These are phyloP conservation scores for Alternaria burnsii DNA, from an alignment of 2,329 filamentous ascomycete species.

Conservation along the genomic window DNA sequence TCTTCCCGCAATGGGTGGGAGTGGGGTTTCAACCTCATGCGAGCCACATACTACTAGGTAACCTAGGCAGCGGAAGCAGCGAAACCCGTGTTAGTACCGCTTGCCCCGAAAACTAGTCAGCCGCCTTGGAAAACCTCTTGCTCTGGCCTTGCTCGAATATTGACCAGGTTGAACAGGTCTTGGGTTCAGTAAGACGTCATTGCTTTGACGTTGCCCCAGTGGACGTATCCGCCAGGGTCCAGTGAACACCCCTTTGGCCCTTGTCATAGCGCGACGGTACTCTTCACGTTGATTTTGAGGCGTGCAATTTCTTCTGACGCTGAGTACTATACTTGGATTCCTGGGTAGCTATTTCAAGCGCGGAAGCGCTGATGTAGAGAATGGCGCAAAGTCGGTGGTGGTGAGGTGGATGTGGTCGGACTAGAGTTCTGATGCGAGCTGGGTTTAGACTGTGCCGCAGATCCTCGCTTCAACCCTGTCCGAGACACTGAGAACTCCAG, in stretches of 20 bases:
- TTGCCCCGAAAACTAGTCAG: slow-evolving; percentile 19
- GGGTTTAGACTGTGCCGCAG: slow-evolving; percentile 41
- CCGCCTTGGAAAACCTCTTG: slow-evolving; percentile 27
- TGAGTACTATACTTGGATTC: slow-evolving; percentile 27
- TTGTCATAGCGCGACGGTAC: not conserved
- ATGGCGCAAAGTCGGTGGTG: slow-evolving; percentile 26
- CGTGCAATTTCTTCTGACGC: slow-evolving; percentile 25
- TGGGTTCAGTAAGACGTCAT: slow-evolving; percentile 17
- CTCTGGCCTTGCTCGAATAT: slow-evolving; percentile 18
- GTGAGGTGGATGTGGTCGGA: slow-evolving; percentile 35
- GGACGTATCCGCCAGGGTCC: not conserved
- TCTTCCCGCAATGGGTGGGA: slow-evolving; percentile 39
- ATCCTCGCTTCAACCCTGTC: slow-evolving; percentile 38
- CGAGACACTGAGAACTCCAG: slow-evolving; percentile 36
- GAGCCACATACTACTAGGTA: slow-evolving; percentile 33
- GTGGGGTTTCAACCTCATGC: slow-evolving; percentile 51
- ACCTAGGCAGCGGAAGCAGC: slow-evolving; percentile 42
- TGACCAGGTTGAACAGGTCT: not conserved
- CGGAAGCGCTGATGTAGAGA: slow-evolving; percentile 23
- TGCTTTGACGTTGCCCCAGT: slow-evolving; percentile 4
- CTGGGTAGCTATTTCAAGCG: slow-evolving; percentile 24
- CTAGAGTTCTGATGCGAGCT: slow-evolving; percentile 41
- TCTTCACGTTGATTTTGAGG: slow-evolving; percentile 12
- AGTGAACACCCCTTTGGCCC: not conserved
- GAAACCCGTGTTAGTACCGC: slow-evolving; percentile 43